Evolutionary conservation across 805 yeast genomes (phyloP).

Genomic region (Saccharomyces mikatae): DNA sequence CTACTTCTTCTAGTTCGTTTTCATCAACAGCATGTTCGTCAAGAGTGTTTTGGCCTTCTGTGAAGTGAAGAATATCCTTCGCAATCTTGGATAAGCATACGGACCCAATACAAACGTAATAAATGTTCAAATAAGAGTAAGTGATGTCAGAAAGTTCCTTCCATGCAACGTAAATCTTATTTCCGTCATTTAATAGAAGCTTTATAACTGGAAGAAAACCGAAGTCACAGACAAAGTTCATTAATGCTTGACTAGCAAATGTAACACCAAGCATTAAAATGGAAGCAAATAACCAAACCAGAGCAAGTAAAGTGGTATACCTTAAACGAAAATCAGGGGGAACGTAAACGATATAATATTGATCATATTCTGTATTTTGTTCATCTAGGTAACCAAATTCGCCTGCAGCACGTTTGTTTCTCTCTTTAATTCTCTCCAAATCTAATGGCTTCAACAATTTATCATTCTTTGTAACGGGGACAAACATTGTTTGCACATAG

Average conservation of each 20-base stretch:
- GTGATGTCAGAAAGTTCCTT: slow-evolving; percentile 1
- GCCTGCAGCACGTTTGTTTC: slow-evolving; percentile 32
- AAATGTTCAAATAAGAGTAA: slow-evolving; percentile 12
- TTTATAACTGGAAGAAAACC: slow-evolving; percentile 6
- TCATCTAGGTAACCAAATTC: slow-evolving; percentile 39
- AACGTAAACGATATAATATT: slow-evolving; percentile 70
- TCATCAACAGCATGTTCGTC: slow-evolving; percentile 14
- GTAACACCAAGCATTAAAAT: slow-evolving; percentile 19
- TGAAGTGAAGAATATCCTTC: neutral
- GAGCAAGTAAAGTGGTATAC: slow-evolving; percentile 35
- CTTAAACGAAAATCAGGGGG: slow-evolving; percentile 71
- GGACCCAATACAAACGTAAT: slow-evolving; percentile 17
- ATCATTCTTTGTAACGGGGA: slow-evolving; percentile 77
- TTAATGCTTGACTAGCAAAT: slow-evolving; percentile 13
- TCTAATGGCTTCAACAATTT: slow-evolving; percentile 39
- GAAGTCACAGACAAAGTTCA: slow-evolving; percentile 8
- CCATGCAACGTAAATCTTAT: neutral
- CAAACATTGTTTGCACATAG: slow-evolving; percentile 59
- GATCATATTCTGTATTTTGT: slow-evolving; percentile 34
- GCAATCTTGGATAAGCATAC: slow-evolving; percentile 7
- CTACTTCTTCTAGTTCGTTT: slow-evolving; percentile 9
- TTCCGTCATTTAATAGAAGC: neutral
- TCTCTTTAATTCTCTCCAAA: slow-evolving; percentile 25
- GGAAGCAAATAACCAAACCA: slow-evolving; percentile 41
- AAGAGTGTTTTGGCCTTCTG: slow-evolving; percentile 5